These are phyloP conservation scores for Saitozyma podzolica DNA, from an alignment of 768 basidiomycete genomes.

Conservation along the genomic window DNA sequence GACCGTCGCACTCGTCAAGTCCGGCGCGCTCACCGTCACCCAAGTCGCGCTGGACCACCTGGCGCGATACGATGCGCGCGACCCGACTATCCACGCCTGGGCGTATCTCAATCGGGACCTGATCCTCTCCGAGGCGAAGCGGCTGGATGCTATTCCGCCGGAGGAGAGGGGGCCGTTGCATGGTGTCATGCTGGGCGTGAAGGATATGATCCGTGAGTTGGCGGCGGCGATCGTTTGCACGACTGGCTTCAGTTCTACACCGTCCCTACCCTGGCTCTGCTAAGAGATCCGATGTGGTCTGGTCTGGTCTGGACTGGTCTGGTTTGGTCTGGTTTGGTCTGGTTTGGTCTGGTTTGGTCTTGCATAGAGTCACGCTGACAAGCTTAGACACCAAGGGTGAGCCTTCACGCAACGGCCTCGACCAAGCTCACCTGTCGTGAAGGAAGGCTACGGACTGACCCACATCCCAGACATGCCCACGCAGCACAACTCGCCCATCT, in stretches of 20 bases:
- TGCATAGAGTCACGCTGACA: constrained; percentile 1
- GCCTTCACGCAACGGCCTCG: background rate
- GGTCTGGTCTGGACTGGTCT: background rate
- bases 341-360: background rate
- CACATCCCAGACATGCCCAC: constrained; percentile 47
- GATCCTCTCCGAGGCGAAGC: constrained; percentile 24
- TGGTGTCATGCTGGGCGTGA: constrained; percentile 35
- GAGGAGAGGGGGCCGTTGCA: constrained; percentile 30
- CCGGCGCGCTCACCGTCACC: constrained; percentile 19
- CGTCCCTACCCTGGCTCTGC: too few relatives aligned
- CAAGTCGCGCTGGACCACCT: constrained; percentile 28
- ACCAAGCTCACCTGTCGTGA: background rate
- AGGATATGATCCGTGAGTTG: constrained; percentile 38
- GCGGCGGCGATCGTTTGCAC: background rate
- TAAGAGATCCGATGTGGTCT: background rate
- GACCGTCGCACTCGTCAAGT: constrained; percentile 19
- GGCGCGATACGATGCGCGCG: constrained; percentile 25
- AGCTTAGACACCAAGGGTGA: constrained; percentile 28
- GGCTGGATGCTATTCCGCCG: constrained; percentile 29
- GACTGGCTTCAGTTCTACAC: background rate
- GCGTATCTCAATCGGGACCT: constrained; percentile 23
- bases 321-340: too few relatives aligned
- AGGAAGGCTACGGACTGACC: background rate
- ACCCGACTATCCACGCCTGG: constrained; percentile 28
- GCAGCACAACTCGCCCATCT: constrained; percentile 42